A percentile compares a stretch with the other conserved stretches of the same genome.
Evolutionary conservation across 1,284 basidiomycete species (phyloP).

Genomic region (Cryptococcus sp.): DNA sequence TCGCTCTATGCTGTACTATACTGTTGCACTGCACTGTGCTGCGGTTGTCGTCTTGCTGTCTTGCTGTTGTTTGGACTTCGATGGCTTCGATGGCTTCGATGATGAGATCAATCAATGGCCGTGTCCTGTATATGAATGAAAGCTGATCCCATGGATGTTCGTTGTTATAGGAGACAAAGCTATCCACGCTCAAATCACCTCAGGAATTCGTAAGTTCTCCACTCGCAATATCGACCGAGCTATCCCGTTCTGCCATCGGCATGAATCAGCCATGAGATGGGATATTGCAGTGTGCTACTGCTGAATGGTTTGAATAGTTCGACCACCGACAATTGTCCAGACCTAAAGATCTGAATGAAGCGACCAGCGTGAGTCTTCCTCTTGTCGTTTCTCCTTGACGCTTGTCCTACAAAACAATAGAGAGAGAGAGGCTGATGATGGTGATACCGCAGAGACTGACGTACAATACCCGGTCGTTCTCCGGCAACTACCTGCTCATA

Average conservation of each 20-base stretch:
- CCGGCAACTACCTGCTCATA: constrained; percentile 86
- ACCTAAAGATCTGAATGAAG: constrained; percentile 63
- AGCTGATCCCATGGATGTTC: constrained; percentile 7
- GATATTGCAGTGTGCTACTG: not conserved
- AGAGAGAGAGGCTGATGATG: not conserved
- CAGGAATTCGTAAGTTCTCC: constrained; percentile 42
- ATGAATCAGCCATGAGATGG: too few relatives aligned
- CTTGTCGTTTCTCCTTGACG: not conserved
- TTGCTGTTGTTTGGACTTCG: not conserved
- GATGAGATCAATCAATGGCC: not conserved
- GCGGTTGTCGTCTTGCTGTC: not conserved
- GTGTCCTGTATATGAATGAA: not conserved
- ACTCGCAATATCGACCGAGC: not conserved
- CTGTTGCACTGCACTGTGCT: too few relatives aligned
- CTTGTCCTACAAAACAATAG: not conserved
- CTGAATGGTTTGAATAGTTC: constrained; percentile 56
- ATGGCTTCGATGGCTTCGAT: not conserved
- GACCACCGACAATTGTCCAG: constrained; percentile 85
- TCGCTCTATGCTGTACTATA: not conserved
- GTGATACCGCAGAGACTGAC: constrained; percentile 69
- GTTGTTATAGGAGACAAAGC: constrained; percentile 32
- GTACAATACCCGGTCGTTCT: constrained; percentile 89
- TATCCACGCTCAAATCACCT: constrained; percentile 41
- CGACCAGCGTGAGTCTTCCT: constrained; percentile 49
- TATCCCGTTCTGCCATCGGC: not conserved